Evolutionary conservation across 495 filamentous ascomycete genomes (phyloP), one percentile per base, ranked within the genome.

Genomic region (Rhypophila decipiens): DNA sequence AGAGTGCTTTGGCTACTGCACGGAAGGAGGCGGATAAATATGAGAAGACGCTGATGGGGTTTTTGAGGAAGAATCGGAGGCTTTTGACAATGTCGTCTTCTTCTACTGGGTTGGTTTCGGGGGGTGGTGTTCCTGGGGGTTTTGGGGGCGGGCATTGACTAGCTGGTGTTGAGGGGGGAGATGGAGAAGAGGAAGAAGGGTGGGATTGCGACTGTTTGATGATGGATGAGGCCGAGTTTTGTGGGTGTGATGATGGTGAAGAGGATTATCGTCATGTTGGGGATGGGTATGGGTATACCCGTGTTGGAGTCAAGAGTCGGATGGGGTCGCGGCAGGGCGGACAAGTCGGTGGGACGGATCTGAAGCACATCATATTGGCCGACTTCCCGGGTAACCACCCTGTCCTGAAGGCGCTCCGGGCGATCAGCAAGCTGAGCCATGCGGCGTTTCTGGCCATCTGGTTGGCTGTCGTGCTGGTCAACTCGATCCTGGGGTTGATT

Each of bases 1-100:
- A 88, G 64, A 66, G 64, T 45, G 77, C 72, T 24, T 67, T 84
- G 53, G 47, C 68, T 15, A 55, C 60, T 10, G 72, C 77, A n/a
- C 73, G 73, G 51, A 86, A 82, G 69, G 83, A 88, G 56, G 74
- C 79, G 27, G 86, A 89, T 44, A 73, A 60, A 46, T 58, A 87
- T 8, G 86, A 88, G 63, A 88, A 86, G 72, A 80, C 70, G 52
- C 57, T 86, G 18, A 74, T 72, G 50, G 68, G 72, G 43, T 45
- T 85, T 29, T 67, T 84, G 46, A 79, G 79, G 54, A 80, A 76
- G 71, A 86, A 86, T 54, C 65, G 74, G 46, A 63, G 66, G 47
- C 40, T 80, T 29, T 46, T 76, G 37, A 46, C 49, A 21, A 51
- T 39, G 29, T 48, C 38, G 2, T 56, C 27, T 31, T 7, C 27